Evolutionary conservation across 441 rosid species (phyloP).

Genomic region (Pelargonium fulgidum): DNA sequence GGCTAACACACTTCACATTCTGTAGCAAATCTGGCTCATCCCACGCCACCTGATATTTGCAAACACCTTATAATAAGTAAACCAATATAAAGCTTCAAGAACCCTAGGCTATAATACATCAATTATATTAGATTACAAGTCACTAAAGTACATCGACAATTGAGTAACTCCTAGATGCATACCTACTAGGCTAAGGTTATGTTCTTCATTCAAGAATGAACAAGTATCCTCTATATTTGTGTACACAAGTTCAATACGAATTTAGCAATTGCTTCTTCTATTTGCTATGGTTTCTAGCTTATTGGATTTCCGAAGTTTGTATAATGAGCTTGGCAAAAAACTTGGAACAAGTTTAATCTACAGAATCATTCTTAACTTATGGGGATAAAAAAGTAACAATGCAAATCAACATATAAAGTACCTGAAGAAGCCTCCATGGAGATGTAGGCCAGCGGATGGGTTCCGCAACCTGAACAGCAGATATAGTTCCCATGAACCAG

Average conservation of each 20-base stretch:
- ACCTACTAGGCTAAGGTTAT: too few species aligned
- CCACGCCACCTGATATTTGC: slow-evolving; percentile 64
- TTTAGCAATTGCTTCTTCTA: neutral
- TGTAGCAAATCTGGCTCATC: slow-evolving; percentile 96
- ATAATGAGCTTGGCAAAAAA: neutral
- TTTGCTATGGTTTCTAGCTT: neutral
- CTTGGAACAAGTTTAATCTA: neutral
- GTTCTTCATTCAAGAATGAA: too few species aligned
- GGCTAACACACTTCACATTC: slow-evolving; percentile 83
- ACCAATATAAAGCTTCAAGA: too few species aligned
- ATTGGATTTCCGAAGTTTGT: too few species aligned
- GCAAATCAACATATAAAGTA: slow-evolving; percentile 18
- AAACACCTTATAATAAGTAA: too few species aligned
- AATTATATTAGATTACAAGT: too few species aligned
- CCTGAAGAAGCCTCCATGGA: slow-evolving; percentile 92
- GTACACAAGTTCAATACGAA: neutral
- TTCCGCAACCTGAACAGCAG: slow-evolving; percentile 74
- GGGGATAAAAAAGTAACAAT: neutral
- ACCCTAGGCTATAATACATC: too few species aligned
- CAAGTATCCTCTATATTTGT: too few species aligned
- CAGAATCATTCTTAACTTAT: neutral
- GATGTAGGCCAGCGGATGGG: slow-evolving; percentile 83
- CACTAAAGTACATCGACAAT: too few species aligned
- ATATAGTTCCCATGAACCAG: slow-evolving; percentile 93
- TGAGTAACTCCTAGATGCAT: too few species aligned